Conservation (phyloP, 2,329 filamentous ascomycete species). For the Malbranchea zuffiana region DNA sequence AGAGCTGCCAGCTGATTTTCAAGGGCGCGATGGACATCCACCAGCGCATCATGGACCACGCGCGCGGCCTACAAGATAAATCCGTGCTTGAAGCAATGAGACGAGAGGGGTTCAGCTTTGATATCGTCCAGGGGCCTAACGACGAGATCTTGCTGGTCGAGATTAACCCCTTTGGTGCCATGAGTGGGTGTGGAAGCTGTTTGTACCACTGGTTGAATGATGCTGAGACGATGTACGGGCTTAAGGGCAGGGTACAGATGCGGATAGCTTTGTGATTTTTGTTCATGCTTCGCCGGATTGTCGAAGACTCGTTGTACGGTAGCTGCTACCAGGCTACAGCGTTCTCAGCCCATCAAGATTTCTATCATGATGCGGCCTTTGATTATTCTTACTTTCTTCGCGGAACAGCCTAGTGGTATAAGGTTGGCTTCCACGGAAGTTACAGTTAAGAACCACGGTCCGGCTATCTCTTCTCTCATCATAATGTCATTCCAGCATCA, state of each 20-base stretch:
- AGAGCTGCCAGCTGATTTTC: constrained; percentile 16
- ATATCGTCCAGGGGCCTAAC: constrained; percentile 31
- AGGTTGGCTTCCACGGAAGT: too few relatives aligned
- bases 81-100: constrained; percentile 21
- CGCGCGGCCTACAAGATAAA: constrained; percentile 15
- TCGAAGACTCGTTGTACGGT: too few relatives aligned
- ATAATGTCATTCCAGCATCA: too few relatives aligned
- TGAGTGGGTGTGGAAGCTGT: constrained; percentile 37
- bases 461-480: too few relatives aligned
- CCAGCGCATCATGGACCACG: constrained; percentile 21
- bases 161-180: constrained; percentile 37
- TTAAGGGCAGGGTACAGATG: constrained; percentile 13
- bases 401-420: too few relatives aligned
- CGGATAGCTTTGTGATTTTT: neutral
- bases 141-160: constrained; percentile 30
- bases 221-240: constrained; percentile 28
- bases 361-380: too few relatives aligned
- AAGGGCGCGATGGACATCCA: constrained; percentile 17
- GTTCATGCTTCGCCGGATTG: too few relatives aligned
- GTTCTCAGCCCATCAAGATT: too few relatives aligned
- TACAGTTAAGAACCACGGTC: too few relatives aligned
- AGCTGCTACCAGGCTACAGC: too few relatives aligned
- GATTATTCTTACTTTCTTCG: too few relatives aligned
- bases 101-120: constrained; percentile 35
- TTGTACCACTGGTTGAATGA: constrained; percentile 39